Base-by-base conservation (phyloP, 2,329 filamentous ascomycete genomes). In the Beauveria brongniartii region DNA sequence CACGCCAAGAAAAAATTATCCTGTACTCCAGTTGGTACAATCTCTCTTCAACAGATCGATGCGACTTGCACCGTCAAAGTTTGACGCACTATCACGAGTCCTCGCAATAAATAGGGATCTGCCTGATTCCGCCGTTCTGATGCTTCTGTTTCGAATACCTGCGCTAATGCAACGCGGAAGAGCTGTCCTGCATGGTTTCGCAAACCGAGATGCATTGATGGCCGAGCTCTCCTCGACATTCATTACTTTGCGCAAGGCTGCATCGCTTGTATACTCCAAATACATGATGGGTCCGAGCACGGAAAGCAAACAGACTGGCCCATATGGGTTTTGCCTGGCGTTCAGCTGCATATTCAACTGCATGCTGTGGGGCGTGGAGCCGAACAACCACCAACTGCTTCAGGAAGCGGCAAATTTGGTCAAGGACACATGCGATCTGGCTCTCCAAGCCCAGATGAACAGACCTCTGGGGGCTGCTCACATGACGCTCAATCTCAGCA, bases 271-370 rank as follows among this genome's bases (percentile, higher is more conserved):
- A 20, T 47, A 47, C n/a, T 14, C 26, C 22, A 59, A 59, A 22
- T 59, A n/a, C 20, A 59, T 59, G 50, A 40, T 20, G 3, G 48
- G 14, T 34, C 50, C 48, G 7, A 22, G 26, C 48, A 22, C 47
- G 12, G 47, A 52, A 10, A 59, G 34, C 8, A 52, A 44, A 10
- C 3, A 10, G 3, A 52, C 47, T 5, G 37, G 47, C 24, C 55
- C 34, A 1, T 58, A 51, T 24, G 55, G 55, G 4, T 30, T 59
- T 20, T 59, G 56, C 47, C 24, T 59, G 37, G 47, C 56, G 26
- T 59, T 52, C 37, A 22, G 22, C 26, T 59, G 56, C 48, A 43
- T 59, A 16, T 59, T 59, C 24, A 59, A 59, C n/a, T 59, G 56
- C 24, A 59, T 59, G 56, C 5, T 59, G 34, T 24, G 56, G 10